phyloP scores from a whole-genome alignment of 2,329 filamentous ascomycete genomes.

The Tolypocladium inflatum region DNA sequence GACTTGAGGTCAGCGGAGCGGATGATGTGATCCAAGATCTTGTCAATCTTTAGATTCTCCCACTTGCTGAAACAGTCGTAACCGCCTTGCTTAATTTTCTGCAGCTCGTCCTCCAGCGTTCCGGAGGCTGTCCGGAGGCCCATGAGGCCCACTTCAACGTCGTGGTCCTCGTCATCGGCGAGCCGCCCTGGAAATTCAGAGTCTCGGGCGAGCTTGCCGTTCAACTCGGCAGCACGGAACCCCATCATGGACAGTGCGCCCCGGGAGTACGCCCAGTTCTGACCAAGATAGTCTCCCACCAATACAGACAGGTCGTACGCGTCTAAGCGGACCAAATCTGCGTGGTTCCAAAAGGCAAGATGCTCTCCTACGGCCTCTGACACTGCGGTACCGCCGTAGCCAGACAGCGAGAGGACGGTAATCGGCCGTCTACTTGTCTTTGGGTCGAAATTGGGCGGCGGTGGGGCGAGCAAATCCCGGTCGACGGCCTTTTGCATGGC shows the following conservation, averaged over 20 bases:
- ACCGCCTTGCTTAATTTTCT: conserved; percentile 29
- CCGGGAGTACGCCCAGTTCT: conserved; percentile 39
- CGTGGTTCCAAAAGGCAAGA: conserved; percentile 49
- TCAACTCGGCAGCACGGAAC: conserved; percentile 45
- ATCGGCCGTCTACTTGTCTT: conserved; percentile 27
- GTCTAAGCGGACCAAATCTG: conserved; percentile 59
- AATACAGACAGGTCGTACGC: conserved; percentile 62
- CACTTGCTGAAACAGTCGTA: conserved; percentile 36
- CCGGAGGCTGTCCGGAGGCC: conserved; percentile 16
- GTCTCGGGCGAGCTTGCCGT: conserved; percentile 40
- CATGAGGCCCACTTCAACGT: conserved; percentile 21
- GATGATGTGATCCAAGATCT: conserved; percentile 48
- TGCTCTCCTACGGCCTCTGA: conserved; percentile 47
- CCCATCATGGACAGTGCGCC: conserved; percentile 44
- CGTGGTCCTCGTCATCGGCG: conserved; percentile 23
- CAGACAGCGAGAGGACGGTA: conserved; percentile 25
- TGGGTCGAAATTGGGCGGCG: conserved; percentile 19
- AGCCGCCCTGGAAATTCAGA: conserved; percentile 24
- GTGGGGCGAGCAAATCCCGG: conserved; percentile 17
- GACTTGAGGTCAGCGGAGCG: conserved; percentile 31
- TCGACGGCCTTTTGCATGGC: conserved; percentile 16
- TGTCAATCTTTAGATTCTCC: conserved; percentile 52
- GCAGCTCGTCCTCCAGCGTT: conserved; percentile 32
- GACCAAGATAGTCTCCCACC: conserved; percentile 59
- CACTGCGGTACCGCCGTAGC: conserved; percentile 27